phyloP scores from a whole-genome alignment of 208 protist species.

The Acanthamoeba quina region DNA sequence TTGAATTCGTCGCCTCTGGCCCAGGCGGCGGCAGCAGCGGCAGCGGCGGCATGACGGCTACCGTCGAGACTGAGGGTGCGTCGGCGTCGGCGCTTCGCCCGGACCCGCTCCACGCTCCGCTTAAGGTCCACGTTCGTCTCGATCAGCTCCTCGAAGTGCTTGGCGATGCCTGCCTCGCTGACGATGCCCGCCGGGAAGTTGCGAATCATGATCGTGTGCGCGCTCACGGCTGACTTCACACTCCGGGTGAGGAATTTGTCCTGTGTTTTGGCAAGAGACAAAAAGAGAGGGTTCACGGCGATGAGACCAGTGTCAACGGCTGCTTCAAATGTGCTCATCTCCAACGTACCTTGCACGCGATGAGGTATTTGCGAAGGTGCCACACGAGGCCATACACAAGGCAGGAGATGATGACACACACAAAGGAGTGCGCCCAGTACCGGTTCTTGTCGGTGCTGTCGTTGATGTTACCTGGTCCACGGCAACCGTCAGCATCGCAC shows the following conservation, averaged over 20 bases:
- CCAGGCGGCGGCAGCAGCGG: neutral
- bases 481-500: no score
- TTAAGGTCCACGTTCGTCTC: conserved; percentile 4
- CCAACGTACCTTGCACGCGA: neutral
- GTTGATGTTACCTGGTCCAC: conserved; percentile 10
- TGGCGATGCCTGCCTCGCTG: neutral
- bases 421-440: conserved; percentile 60
- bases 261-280: neutral
- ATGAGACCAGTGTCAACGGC: neutral
- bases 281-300: neutral
- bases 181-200: conserved; percentile 46
- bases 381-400: conserved; percentile 58
- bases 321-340: neutral
- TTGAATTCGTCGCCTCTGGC: neutral
- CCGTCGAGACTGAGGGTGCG: conserved; percentile 31
- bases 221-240: conserved; percentile 47
- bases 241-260: conserved; percentile 26
- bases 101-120: neutral
- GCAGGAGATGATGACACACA: conserved; percentile 25
- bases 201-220: conserved; percentile 64
- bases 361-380: conserved; percentile 38
- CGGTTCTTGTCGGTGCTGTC: neutral
- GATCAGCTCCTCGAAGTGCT: conserved; percentile 64
- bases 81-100: neutral
- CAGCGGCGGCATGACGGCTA: neutral